phyloP scores from a whole-genome alignment of 805 yeast genomes.

The Pichia sporocuriosa region DNA sequence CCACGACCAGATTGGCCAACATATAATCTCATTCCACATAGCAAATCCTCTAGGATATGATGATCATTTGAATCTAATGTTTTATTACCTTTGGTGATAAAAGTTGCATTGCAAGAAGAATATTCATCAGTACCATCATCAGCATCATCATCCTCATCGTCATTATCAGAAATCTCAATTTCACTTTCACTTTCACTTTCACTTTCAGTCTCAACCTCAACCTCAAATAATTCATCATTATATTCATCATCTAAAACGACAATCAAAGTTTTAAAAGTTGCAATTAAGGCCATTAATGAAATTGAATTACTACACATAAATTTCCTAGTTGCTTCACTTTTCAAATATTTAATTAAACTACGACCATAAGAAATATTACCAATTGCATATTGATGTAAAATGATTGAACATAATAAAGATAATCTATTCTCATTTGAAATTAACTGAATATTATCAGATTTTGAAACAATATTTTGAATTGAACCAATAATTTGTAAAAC shows the following conservation, averaged over 20 bases:
- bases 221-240: too few relatives aligned
- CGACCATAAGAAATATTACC: conserved; percentile 19
- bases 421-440: conserved; percentile 27
- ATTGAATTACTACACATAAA: conserved; percentile 17
- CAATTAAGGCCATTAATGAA: conserved; percentile 26
- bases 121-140: neutral
- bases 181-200: too few relatives aligned
- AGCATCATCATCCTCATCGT: neutral
- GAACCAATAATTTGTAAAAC: conserved; percentile 6
- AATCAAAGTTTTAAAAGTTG: conserved; percentile 21
- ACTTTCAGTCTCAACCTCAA: too few relatives aligned
- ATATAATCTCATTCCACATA: conserved; percentile 12
- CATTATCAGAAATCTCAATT: too few relatives aligned
- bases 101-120: neutral
- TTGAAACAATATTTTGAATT: neutral
- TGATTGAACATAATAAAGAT: conserved; percentile 25
- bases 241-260: conserved; percentile 13
- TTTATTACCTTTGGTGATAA: neutral
- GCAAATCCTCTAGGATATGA: conserved; percentile 7
- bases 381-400: conserved; percentile 23
- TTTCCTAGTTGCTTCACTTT: conserved; percentile 9
- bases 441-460: conserved; percentile 11
- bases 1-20: conserved; percentile 9
- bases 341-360: conserved; percentile 22
- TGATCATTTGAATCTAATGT: conserved; percentile 1